Percentiles rank a stretch among this genome's conserved stretches.
phyloP scores from a whole-genome alignment of 805 yeast genomes.

The Candida cerambycidarum region DNA sequence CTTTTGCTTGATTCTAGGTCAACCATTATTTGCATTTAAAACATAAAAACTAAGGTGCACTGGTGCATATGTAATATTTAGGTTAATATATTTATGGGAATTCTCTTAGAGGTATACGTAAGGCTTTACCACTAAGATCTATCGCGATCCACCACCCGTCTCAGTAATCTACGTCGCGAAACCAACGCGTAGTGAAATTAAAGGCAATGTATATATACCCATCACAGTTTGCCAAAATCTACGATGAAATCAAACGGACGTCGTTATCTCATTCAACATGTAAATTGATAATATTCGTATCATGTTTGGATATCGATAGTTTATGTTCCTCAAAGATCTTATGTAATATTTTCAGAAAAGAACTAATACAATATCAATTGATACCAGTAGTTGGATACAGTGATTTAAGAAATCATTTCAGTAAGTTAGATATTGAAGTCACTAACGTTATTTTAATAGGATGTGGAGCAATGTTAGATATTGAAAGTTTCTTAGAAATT shows the following conservation, averaged over 20 bases:
- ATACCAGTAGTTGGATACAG: slow-evolving; percentile 92
- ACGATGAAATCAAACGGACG: slow-evolving; percentile 64
- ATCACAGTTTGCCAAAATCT: slow-evolving; percentile 62
- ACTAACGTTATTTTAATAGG: slow-evolving; percentile 79
- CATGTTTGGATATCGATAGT: slow-evolving; percentile 90
- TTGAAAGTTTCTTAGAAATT: slow-evolving; percentile 70
- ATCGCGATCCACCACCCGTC: no score
- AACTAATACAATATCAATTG: slow-evolving; percentile 81
- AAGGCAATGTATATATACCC: slow-evolving; percentile 71
- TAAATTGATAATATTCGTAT: slow-evolving; percentile 79
- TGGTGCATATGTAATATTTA: slow-evolving; percentile 3
- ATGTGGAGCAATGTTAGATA: slow-evolving; percentile 90
- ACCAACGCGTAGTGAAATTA: slow-evolving; percentile 9
- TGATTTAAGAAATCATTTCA: slow-evolving; percentile 66
- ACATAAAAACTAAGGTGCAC: background rate
- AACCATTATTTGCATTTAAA: no score
- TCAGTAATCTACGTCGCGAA: no score
- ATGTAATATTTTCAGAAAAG: slow-evolving; percentile 68
- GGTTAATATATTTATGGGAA: background rate
- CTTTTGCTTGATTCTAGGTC: slow-evolving; percentile 31
- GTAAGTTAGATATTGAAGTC: slow-evolving; percentile 68
- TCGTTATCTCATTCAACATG: slow-evolving; percentile 92
- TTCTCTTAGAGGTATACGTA: background rate
- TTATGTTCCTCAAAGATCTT: slow-evolving; percentile 84
- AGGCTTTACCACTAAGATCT: background rate